phyloP scores from a whole-genome alignment of 179 eudicot species.

The Spinacia oleracea region DNA sequence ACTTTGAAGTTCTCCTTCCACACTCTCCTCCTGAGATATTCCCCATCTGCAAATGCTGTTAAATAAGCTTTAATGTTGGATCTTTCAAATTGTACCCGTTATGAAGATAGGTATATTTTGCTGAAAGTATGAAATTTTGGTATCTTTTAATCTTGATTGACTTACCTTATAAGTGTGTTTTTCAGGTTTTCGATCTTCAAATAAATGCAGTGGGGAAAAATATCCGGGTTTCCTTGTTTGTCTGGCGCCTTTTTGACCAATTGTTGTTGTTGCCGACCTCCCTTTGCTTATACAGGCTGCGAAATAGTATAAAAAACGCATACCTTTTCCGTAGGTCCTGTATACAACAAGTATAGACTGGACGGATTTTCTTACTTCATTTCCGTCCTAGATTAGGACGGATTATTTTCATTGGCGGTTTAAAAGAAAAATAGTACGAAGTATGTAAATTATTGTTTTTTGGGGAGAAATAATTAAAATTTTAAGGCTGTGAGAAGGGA shows the following conservation, averaged over 20 bases:
- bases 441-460: no score
- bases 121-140: neutral
- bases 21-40: slow-evolving; percentile 43
- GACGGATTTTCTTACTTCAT: no score
- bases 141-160: no score
- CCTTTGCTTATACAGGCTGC: slow-evolving; percentile 27
- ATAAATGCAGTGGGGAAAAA: slow-evolving; percentile 1
- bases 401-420: neutral
- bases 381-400: neutral
- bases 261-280: slow-evolving; percentile 13
- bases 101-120: neutral
- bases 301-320: slow-evolving; percentile 21
- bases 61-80: neutral
- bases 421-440: no score
- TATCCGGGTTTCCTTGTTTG: neutral
- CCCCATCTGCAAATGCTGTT: slow-evolving; percentile 41
- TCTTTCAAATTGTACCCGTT: neutral
- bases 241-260: slow-evolving; percentile 15
- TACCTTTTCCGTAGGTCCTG: neutral
- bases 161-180: slow-evolving; percentile 21
- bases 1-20: slow-evolving; percentile 35
- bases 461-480: neutral
- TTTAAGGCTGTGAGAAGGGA: no score
- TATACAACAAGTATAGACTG: no score
- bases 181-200: slow-evolving; percentile 19